phyloP scores from a whole-genome alignment of 805 yeast genomes.

The Candida parachauliodes region DNA sequence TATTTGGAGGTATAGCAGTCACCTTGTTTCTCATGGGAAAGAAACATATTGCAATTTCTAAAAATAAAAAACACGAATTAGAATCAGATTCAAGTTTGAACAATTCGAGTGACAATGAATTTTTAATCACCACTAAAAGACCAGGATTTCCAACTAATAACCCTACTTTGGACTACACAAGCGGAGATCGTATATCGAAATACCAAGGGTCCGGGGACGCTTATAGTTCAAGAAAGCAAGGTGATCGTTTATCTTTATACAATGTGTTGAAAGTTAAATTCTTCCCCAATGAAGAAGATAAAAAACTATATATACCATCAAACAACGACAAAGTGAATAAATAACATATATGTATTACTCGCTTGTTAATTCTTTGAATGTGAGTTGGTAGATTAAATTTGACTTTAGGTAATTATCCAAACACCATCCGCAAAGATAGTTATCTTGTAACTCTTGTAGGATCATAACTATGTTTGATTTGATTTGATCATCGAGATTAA shows the following conservation, averaged over 20 bases:
- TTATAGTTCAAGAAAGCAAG: conserved; percentile 52
- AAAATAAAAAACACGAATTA: conserved; percentile 30
- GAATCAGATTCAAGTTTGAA: conserved; percentile 37
- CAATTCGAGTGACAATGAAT: conserved; percentile 28
- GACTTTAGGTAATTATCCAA: conserved; percentile 32
- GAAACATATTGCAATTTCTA: conserved; percentile 29
- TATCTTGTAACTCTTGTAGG: conserved; percentile 40
- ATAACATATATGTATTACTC: conserved; percentile 1
- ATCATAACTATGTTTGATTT: conserved; percentile 40
- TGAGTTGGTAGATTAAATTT: conserved; percentile 38
- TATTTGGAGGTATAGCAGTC: conserved; percentile 29
- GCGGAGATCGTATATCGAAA: conserved; percentile 49
- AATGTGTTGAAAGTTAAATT: conserved; percentile 17
- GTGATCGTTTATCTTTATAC: conserved; percentile 45
- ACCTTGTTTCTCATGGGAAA: conserved; percentile 32
- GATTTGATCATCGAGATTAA: conserved; percentile 38
- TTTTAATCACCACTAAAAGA: conserved; percentile 29
- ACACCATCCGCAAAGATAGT: conserved; percentile 45
- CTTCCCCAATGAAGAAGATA: conserved; percentile 7
- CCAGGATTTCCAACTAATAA: conserved; percentile 53
- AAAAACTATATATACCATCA: conserved; percentile 9
- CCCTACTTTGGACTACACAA: conserved; percentile 27
- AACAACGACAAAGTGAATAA: conserved; percentile 9
- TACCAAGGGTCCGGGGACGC: conserved; percentile 68
- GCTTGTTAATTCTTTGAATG: conserved; percentile 30